Conservation (phyloP, 164 flowering plant genomes). For the Platanus orientalis region DNA sequence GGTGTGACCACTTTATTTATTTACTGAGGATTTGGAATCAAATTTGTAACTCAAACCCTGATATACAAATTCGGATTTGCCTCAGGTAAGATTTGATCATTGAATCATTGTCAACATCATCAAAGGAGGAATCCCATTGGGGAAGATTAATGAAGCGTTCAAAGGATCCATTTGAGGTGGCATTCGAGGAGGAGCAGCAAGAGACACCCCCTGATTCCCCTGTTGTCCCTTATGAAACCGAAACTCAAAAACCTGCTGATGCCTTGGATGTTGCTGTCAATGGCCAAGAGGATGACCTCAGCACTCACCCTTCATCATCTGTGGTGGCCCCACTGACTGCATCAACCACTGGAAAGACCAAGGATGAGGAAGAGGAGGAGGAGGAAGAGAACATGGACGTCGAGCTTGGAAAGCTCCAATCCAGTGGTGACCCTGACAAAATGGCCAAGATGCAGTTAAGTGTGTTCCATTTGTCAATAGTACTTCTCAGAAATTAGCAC, state of each 20-base stretch:
- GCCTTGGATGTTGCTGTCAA: slow-evolving; percentile 14
- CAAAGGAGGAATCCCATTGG: not conserved
- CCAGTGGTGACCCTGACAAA: slow-evolving; percentile 73
- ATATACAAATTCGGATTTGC: no score
- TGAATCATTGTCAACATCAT: not conserved
- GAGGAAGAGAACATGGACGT: slow-evolving; percentile 95
- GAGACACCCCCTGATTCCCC: slow-evolving; percentile 74
- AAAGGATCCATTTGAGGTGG: slow-evolving; percentile 88
- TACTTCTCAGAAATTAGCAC: not conserved
- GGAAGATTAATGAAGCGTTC: slow-evolving; percentile 44
- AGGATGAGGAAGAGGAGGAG: slow-evolving; percentile 87
- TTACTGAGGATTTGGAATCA: not conserved
- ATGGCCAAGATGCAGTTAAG: slow-evolving; percentile 90
- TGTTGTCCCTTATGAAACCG: slow-evolving; percentile 29
- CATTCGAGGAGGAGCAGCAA: slow-evolving; percentile 55
- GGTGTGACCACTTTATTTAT: no score
- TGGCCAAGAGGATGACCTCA: slow-evolving; percentile 23
- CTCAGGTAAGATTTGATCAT: no score
- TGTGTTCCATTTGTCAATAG: not conserved
- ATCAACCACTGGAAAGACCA: slow-evolving; percentile 36
- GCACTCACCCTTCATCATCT: slow-evolving; percentile 21
- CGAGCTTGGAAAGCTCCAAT: slow-evolving; percentile 59
- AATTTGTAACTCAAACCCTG: no score
- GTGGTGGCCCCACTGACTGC: slow-evolving; percentile 10
- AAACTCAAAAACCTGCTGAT: slow-evolving; percentile 21